These are phyloP conservation scores for Skeletonema marinoi DNA, from an alignment of 108 stramenopile genomes.

Conservation along the genomic window DNA sequence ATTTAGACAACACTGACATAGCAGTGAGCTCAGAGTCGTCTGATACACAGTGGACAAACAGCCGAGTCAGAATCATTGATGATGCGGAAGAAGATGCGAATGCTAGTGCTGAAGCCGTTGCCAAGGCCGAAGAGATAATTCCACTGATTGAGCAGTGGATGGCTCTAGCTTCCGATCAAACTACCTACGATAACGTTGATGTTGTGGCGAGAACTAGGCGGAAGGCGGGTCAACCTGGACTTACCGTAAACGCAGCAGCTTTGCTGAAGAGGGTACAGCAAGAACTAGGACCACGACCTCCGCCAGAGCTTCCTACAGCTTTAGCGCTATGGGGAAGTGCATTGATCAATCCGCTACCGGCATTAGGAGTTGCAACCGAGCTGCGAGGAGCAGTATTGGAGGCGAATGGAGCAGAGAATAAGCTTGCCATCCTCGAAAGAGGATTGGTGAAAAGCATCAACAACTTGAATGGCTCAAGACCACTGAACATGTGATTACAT, in stretches of 20 bases:
- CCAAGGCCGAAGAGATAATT: slow-evolving; percentile 23
- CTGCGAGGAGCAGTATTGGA: slow-evolving; percentile 64
- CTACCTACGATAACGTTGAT: slow-evolving; percentile 62
- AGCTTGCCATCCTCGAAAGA: slow-evolving; percentile 53
- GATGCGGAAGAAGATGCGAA: slow-evolving; percentile 17
- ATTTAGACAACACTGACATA: neutral
- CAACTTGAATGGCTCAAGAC: slow-evolving; percentile 58
- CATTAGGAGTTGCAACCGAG: slow-evolving; percentile 60
- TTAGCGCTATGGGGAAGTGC: slow-evolving; percentile 66
- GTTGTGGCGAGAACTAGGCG: slow-evolving; percentile 53
- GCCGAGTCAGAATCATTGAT: slow-evolving; percentile 20
- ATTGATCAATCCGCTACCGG: slow-evolving; percentile 68
- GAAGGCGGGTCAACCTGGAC: slow-evolving; percentile 46
- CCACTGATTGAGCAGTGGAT: slow-evolving; percentile 56
- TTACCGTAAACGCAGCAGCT: slow-evolving; percentile 47
- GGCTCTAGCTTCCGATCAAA: slow-evolving; percentile 48
- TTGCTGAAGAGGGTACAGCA: slow-evolving; percentile 39
- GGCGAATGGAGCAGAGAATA: slow-evolving; percentile 34
- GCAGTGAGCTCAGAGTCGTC: neutral
- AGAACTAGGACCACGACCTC: slow-evolving; percentile 51
- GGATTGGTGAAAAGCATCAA: slow-evolving; percentile 56
- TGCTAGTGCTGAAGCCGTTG: slow-evolving; percentile 18
- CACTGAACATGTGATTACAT: slow-evolving; percentile 32
- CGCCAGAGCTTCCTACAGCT: slow-evolving; percentile 28
- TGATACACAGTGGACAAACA: slow-evolving; percentile 12